Conservation (phyloP, 495 filamentous ascomycete genomes). For the Daldinia concentrica region DNA sequence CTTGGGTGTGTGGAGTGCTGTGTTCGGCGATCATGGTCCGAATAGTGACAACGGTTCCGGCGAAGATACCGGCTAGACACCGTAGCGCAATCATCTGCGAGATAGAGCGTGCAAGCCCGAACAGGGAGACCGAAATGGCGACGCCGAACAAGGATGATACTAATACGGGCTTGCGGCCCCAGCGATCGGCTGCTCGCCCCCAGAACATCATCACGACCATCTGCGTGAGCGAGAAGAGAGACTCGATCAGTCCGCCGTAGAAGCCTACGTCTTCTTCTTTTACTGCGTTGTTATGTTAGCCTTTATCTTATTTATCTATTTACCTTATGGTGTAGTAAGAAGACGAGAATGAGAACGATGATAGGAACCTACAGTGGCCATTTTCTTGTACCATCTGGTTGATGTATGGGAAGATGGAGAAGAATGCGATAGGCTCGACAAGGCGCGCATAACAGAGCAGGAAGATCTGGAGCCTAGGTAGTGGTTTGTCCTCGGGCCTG, state of each 20-base stretch:
- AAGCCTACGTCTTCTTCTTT: slow-evolving; percentile 70
- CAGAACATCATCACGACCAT: slow-evolving; percentile 65
- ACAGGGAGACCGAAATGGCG: slow-evolving; percentile 63
- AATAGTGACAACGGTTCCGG: slow-evolving; percentile 73
- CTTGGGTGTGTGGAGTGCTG: slow-evolving; percentile 71
- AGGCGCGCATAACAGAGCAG: slow-evolving; percentile 72
- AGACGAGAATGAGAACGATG: neutral
- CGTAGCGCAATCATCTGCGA: slow-evolving; percentile 74
- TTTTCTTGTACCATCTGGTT: slow-evolving; percentile 73
- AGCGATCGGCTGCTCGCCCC: slow-evolving; percentile 70
- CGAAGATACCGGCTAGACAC: slow-evolving; percentile 72
- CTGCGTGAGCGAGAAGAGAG: slow-evolving; percentile 73
- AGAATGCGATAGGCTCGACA: slow-evolving; percentile 80
- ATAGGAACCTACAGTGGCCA: slow-evolving; percentile 51
- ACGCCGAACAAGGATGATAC: slow-evolving; percentile 69
- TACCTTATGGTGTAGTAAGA: no score
- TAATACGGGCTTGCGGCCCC: slow-evolving; percentile 74
- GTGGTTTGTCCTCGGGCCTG: slow-evolving; percentile 50
- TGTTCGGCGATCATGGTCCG: slow-evolving; percentile 77
- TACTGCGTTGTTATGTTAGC: slow-evolving; percentile 42
- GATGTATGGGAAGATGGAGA: slow-evolving; percentile 79
- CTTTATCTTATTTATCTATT: neutral
- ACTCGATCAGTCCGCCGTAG: slow-evolving; percentile 77
- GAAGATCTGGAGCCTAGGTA: slow-evolving; percentile 68
- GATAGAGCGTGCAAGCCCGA: slow-evolving; percentile 68